A percentile compares a stretch with the other conserved stretches of the same genome.
Conservation (phyloP, 2,329 filamentous ascomycete species). For the Diplodia sapinea region DNA sequence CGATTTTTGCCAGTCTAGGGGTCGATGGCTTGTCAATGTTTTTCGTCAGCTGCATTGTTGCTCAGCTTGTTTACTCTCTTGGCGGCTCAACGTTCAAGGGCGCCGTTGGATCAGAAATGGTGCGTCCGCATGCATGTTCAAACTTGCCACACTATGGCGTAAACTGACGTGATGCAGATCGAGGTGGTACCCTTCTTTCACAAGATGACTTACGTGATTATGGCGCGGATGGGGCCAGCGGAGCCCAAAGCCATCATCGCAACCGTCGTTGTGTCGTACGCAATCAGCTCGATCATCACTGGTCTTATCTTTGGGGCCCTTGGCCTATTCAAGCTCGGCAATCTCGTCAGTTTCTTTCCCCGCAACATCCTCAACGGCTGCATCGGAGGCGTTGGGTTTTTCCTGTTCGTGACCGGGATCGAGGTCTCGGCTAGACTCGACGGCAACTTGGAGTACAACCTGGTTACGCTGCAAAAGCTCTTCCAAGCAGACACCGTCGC, state of each 20-base stretch:
- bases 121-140: constrained; percentile 46
- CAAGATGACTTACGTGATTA: constrained; percentile 93
- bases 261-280: constrained; percentile 91
- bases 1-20: constrained; percentile 83
- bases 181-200: constrained; percentile 99
- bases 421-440: constrained; percentile 91
- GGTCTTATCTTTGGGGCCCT: constrained; percentile 91
- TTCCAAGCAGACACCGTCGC: constrained; percentile 74
- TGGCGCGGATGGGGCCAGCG: constrained; percentile 75
- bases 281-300: constrained; percentile 87
- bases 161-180: constrained; percentile 61
- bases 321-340: constrained; percentile 84
- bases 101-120: constrained; percentile 91
- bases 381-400: constrained; percentile 96
- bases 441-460: constrained; percentile 81
- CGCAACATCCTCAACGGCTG: constrained; percentile 95
- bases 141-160: constrained; percentile 12
- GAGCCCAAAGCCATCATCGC: constrained; percentile 86
- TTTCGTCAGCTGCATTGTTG: constrained; percentile 95
- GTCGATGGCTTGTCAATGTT: constrained; percentile 98
- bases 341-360: constrained; percentile 95
- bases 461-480: constrained; percentile 76
- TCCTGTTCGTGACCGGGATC: constrained; percentile 86
- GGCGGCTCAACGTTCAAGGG: constrained; percentile 87
- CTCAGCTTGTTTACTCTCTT: constrained; percentile 85